These are phyloP conservation scores for Mrakia hoshinonis DNA, from an alignment of 768 basidiomycete species.

Conservation along the genomic window DNA sequence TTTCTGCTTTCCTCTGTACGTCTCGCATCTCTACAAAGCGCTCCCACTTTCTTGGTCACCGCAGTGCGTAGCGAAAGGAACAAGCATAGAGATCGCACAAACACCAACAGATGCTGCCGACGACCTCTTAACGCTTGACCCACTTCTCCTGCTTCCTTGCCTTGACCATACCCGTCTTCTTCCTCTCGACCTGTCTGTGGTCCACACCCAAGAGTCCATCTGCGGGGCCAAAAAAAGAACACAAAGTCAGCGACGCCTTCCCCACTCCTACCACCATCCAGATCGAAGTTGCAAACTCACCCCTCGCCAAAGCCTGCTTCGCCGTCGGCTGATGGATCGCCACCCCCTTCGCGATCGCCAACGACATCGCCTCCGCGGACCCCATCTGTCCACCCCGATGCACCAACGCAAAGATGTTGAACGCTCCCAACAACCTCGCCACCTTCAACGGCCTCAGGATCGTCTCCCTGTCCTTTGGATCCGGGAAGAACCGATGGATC, in stretches of 20 bases:
- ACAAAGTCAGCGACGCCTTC: background rate
- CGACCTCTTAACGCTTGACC: background rate
- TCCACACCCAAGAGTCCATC: constrained; percentile 71
- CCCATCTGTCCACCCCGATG: constrained; percentile 85
- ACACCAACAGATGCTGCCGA: background rate
- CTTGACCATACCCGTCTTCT: constrained; percentile 88
- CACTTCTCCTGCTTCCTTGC: constrained; percentile 56
- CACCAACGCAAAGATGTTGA: constrained; percentile 62
- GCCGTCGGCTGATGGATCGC: constrained; percentile 58
- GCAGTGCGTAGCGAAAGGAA: background rate
- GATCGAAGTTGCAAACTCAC: constrained; percentile 45
- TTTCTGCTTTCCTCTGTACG: background rate
- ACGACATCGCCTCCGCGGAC: constrained; percentile 77
- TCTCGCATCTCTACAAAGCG: background rate
- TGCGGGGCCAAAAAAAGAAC: background rate
- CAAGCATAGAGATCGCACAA: background rate
- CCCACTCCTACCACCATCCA: too few species aligned
- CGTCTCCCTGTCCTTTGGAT: constrained; percentile 66
- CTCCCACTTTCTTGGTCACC: background rate
- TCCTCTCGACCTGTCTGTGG: constrained; percentile 95
- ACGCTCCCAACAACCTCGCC: constrained; percentile 73
- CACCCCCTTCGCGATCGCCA: constrained; percentile 42
- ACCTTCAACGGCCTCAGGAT: constrained; percentile 76
- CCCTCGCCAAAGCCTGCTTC: constrained; percentile 58
- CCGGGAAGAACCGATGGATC: constrained; percentile 66